Base-by-base conservation (phyloP, 306 rosid species). In the Clitoria ternatea region DNA sequence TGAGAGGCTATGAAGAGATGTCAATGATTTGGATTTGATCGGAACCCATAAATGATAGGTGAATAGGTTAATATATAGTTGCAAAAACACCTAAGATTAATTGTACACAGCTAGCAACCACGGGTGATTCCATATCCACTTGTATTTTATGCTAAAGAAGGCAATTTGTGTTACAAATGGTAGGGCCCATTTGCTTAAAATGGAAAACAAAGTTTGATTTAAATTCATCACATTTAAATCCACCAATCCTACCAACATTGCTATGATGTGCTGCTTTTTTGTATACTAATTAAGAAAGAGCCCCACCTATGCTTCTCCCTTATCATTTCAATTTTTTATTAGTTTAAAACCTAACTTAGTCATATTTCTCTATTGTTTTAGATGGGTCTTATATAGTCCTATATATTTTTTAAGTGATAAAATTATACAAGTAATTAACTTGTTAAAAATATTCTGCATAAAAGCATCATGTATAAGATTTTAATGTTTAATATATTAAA, bases 31-130 rank as follows among this genome's bases (percentile, higher is more conserved):
- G 22, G 56, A 18, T 48, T 60, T 73, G 27, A 79, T 29, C 8
- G 17, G 61, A 59, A 49, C 19, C 79, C 52, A 73, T 48, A 73
- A 73, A 73, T 73, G 66, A 49, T 39, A 60, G 8, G 67, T 50
- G 44, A 66, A 71, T 45, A 66, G 83, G 71, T 66, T 55, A 72
- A 78, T 18, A 23, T 18, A 23, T 66, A 40, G 42, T 39, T 37
- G 59, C 75, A 56, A 72, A 54, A 65, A 27, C 19, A 59, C 29
- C 35, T 37, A 32, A 59, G 61, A 42, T 32, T 69, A 74, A 52
- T 40, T 79, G 69, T 9, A 74, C 8, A 52, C n/a, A 50, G 14
- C 22, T 48, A 55, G 45, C 64, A 55, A 35, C 64, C 39, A 39
- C 6, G 56, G 26, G 17, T 29, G 7, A 63, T 70, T 63, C 44